phyloP scores from a whole-genome alignment of 2,329 filamentous ascomycete genomes.

The Ceratocystis albifundus region DNA sequence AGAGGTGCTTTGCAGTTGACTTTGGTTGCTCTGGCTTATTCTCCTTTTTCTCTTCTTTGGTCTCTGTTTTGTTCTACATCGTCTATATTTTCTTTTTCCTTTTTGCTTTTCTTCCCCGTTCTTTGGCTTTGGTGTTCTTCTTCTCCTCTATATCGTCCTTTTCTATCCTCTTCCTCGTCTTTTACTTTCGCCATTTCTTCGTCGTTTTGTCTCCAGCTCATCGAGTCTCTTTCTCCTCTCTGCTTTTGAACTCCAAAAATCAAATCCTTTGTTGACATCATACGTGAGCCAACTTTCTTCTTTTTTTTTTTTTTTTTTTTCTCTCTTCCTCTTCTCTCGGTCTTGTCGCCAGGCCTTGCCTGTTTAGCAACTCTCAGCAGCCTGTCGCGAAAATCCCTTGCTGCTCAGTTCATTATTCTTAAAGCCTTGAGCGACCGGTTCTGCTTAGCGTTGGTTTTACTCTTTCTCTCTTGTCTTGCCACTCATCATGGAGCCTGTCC shows the following conservation, averaged over 20 bases:
- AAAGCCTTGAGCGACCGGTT: neutral
- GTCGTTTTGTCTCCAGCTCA: neutral
- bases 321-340: neutral
- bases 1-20: neutral
- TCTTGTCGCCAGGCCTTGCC: neutral
- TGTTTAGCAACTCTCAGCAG: neutral
- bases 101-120: neutral
- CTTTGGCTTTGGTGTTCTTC: neutral
- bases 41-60: slow-evolving; percentile 2
- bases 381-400: neutral
- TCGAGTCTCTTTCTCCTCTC: too few species aligned
- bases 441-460: slow-evolving; percentile 6
- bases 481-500: slow-evolving; percentile 51
- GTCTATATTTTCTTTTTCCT: slow-evolving; percentile 6
- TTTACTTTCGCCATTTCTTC: neutral
- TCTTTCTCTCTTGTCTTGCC: slow-evolving; percentile 8
- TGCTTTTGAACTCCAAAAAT: neutral
- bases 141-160: neutral
- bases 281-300: slow-evolving; percentile 4
- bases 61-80: neutral
- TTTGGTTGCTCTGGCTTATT: slow-evolving; percentile 3
- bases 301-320: neutral
- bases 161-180: neutral
- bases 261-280: slow-evolving; percentile 2
- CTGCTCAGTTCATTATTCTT: neutral